These are phyloP conservation scores for Pythium oligandrum DNA, from an alignment of 352 stramenopile species.

Conservation along the genomic window DNA sequence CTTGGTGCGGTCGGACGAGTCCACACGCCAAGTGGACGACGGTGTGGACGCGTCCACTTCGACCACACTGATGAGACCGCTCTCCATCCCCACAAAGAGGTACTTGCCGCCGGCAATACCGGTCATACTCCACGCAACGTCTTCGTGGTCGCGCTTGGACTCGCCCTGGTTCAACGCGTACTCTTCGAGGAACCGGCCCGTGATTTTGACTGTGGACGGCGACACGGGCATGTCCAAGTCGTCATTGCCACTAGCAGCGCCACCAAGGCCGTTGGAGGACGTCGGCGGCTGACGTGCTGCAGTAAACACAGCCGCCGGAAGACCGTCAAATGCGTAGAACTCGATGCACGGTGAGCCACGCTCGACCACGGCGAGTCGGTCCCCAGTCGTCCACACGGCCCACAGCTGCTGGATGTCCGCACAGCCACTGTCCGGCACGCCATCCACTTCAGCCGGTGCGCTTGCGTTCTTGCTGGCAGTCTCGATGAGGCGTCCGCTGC, in stretches of 20 bases:
- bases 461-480: constrained; percentile 1
- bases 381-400: constrained; percentile 42
- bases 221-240: constrained; percentile 1
- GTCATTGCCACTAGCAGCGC: background rate
- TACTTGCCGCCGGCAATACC: constrained; percentile 46
- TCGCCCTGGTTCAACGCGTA: constrained; percentile 60
- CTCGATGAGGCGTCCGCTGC: constrained; percentile 21
- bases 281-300: constrained; percentile 10
- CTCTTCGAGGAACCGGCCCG: constrained; percentile 37
- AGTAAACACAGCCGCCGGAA: constrained; percentile 20
- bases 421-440: constrained; percentile 17
- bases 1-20: constrained; percentile 22
- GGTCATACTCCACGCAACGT: constrained; percentile 43
- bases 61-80: constrained; percentile 63
- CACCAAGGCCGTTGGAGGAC: constrained; percentile 1
- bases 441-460: constrained; percentile 1
- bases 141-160: constrained; percentile 31
- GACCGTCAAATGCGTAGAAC: constrained; percentile 66
- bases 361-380: constrained; percentile 65
- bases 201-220: constrained; percentile 21
- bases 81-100: constrained; percentile 73
- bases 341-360: constrained; percentile 50
- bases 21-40: constrained; percentile 2
- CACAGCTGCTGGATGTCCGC: constrained; percentile 32
- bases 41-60: constrained; percentile 26